Evolutionary conservation across 2,329 filamentous ascomycete species (phyloP).

Genomic region (Pseudonectria foliicola): DNA sequence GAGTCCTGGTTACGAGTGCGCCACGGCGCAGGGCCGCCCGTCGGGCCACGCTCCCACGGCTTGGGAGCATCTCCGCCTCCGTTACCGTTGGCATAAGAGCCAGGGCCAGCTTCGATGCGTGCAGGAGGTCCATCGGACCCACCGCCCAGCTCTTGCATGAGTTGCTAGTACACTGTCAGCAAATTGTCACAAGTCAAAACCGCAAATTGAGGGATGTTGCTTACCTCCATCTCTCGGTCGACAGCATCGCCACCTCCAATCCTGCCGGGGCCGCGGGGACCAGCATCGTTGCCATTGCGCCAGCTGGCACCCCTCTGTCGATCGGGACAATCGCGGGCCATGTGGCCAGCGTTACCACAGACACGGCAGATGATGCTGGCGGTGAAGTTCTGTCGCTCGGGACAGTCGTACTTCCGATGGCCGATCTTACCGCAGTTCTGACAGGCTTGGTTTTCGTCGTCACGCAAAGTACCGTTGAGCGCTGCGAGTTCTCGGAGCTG

Average conservation of each 20-base stretch:
- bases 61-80: conserved; percentile 60
- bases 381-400: conserved; percentile 96
- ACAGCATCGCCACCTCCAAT: conserved; percentile 76
- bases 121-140: conserved; percentile 61
- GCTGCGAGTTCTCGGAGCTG: conserved; percentile 96
- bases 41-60: conserved; percentile 84
- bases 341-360: conserved; percentile 95
- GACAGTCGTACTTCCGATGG: conserved; percentile 97
- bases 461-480: conserved; percentile 96
- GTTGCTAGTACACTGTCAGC: conserved; percentile 57
- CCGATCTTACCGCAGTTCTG: conserved; percentile 99
- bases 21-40: conserved; percentile 81
- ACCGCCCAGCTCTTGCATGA: conserved; percentile 94
- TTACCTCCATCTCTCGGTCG: conserved; percentile 90
- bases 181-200: conserved; percentile 9
- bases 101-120: conserved; percentile 80
- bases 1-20: conserved; percentile 47
- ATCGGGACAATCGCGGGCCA: conserved; percentile 97
- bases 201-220: conserved; percentile 22
- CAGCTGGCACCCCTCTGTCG: conserved; percentile 84
- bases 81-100: conserved; percentile 44
- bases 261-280: conserved; percentile 49
- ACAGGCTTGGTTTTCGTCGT: conserved; percentile 98
- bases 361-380: conserved; percentile 98
- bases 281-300: conserved; percentile 66